These are phyloP conservation scores for Ophiocordyceps unilateralis DNA, from an alignment of 2,329 filamentous ascomycete genomes.

Conservation along the genomic window DNA sequence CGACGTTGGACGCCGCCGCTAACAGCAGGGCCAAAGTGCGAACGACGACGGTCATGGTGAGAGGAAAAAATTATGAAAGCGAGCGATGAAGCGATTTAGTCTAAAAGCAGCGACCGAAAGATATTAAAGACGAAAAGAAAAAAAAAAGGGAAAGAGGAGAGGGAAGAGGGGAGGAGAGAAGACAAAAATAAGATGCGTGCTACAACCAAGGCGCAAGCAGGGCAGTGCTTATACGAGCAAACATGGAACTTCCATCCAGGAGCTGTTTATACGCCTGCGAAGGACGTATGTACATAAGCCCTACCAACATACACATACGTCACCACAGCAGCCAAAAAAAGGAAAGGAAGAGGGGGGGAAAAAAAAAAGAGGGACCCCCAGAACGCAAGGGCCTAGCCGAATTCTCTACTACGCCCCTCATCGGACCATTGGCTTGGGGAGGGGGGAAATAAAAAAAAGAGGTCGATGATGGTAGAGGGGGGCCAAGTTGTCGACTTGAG, in stretches of 20 bases:
- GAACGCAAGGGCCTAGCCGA: too few relatives aligned
- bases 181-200: slow-evolving; percentile 1
- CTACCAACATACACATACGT: too few relatives aligned
- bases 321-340: not conserved
- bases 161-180: not conserved
- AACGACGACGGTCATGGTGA: not conserved
- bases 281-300: too few relatives aligned
- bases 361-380: too few relatives aligned
- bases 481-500: not conserved
- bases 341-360: too few relatives aligned
- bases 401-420: too few relatives aligned
- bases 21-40: not conserved
- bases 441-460: not conserved
- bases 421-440: too few relatives aligned
- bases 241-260: too few relatives aligned
- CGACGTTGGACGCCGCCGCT: not conserved
- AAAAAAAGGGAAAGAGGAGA: not conserved
- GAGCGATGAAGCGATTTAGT: not conserved
- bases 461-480: not conserved
- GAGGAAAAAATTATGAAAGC: not conserved
- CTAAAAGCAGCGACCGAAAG: not conserved
- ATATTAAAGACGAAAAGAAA: not conserved
- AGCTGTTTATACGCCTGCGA: too few relatives aligned
- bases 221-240: too few relatives aligned
- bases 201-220: slow-evolving; percentile 1